These are phyloP conservation scores for Botrytis paeoniae DNA, from an alignment of 2,329 filamentous ascomycete genomes.

Conservation along the genomic window DNA sequence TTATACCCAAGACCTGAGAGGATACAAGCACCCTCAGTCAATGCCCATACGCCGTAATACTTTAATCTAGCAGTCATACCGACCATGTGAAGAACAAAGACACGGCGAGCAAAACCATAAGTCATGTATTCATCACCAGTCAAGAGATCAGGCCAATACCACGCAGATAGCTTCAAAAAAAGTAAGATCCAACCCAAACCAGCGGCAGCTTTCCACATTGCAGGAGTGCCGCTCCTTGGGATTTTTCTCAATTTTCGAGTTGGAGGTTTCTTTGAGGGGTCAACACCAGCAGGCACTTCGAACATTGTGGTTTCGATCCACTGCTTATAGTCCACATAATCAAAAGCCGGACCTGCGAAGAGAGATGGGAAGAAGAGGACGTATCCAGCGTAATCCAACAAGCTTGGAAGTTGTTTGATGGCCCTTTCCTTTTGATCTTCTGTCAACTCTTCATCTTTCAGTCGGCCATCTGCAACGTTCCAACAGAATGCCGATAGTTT, in stretches of 20 bases:
- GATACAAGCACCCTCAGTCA: constrained; percentile 93
- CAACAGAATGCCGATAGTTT: constrained; percentile 96
- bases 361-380: constrained; percentile 94
- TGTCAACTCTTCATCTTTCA: constrained; percentile 75
- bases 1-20: constrained; percentile 92
- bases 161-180: constrained; percentile 69
- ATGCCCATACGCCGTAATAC: constrained; percentile 93
- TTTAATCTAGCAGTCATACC: constrained; percentile 80
- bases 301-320: constrained; percentile 98
- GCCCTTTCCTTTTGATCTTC: constrained; percentile 82
- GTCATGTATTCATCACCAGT: constrained; percentile 64
- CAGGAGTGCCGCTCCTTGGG: constrained; percentile 83
- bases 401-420: constrained; percentile 67
- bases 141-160: constrained; percentile 63
- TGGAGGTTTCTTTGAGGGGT: constrained; percentile 78
- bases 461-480: constrained; percentile 91
- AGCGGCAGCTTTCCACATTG: constrained; percentile 67
- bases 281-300: constrained; percentile 74
- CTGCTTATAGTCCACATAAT: constrained; percentile 85
- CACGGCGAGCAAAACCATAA: constrained; percentile 66
- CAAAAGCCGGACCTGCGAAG: constrained; percentile 87
- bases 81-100: constrained; percentile 81
- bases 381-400: constrained; percentile 84
- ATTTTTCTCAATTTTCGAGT: constrained; percentile 90
- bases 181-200: constrained; percentile 77